These are phyloP conservation scores for Hymenoscyphus scutula DNA, from an alignment of 2,329 filamentous ascomycete genomes.

Conservation along the genomic window DNA sequence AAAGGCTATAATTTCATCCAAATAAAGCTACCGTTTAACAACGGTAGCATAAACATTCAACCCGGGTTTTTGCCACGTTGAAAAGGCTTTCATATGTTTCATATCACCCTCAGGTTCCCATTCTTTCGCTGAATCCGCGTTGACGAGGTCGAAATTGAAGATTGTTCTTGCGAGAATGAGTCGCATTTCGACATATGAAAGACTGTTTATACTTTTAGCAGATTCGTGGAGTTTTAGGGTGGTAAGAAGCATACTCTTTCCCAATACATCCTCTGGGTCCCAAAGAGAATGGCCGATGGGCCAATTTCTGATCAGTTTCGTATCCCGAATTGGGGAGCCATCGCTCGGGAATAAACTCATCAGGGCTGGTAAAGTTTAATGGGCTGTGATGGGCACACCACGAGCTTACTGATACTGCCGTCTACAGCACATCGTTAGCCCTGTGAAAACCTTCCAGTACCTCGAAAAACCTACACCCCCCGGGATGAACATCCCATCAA, in stretches of 20 bases:
- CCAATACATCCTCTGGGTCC: conserved; percentile 24
- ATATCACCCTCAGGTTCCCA: conserved; percentile 14
- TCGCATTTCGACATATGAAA: conserved; percentile 10
- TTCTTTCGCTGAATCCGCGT: conserved; percentile 8
- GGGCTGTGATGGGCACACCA: conserved; percentile 10
- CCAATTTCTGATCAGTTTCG: conserved; percentile 17
- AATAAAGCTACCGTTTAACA: conserved; percentile 5
- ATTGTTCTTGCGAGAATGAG: conserved; percentile 24
- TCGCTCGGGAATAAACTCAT: conserved; percentile 27
- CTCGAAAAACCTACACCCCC: conserved; percentile 22
- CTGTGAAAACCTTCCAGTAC: conserved; percentile 28
- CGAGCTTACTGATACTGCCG: conserved; percentile 13
- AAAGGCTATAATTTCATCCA: too few species aligned
- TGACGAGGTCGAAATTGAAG: conserved; percentile 28
- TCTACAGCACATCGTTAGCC: conserved; percentile 4
- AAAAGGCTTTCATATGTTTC: conserved; percentile 15
- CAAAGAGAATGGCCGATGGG: conserved; percentile 17
- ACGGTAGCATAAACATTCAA: conserved; percentile 6
- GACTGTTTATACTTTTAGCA: conserved; percentile 3
- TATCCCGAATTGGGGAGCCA: conserved; percentile 35
- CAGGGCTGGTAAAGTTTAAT: conserved; percentile 30
- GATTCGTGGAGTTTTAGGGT: not conserved
- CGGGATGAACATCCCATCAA: conserved; percentile 14
- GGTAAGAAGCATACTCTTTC: conserved; percentile 13
- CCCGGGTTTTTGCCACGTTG: conserved; percentile 14